phyloP scores from a whole-genome alignment of 2,329 filamentous ascomycete genomes.

The Trichoderma lentiforme region DNA sequence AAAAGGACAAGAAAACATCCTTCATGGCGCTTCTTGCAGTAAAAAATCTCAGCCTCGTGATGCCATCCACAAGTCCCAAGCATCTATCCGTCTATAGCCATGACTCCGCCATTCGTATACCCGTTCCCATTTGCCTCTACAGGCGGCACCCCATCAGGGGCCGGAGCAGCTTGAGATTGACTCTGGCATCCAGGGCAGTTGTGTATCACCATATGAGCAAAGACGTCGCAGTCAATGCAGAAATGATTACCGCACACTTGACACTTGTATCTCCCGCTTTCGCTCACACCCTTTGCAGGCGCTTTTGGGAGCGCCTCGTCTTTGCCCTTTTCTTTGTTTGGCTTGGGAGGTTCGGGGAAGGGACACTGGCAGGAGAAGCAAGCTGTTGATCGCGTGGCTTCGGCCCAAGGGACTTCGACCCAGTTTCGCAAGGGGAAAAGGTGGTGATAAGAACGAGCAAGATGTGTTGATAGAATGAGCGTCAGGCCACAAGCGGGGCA shows the following conservation, averaged over 20 bases:
- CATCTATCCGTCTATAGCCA: constrained; percentile 41
- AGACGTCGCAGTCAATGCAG: constrained; percentile 97
- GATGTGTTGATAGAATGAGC: constrained; percentile 87
- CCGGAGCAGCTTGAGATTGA: neutral
- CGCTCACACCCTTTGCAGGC: constrained; percentile 64
- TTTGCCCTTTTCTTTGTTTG: constrained; percentile 17
- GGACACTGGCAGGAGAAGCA: constrained; percentile 75
- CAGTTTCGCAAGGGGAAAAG: constrained; percentile 88
- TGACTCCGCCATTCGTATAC: constrained; percentile 38
- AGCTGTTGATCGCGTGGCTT: constrained; percentile 58
- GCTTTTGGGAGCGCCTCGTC: constrained; percentile 25
- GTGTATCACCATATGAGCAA: constrained; percentile 89
- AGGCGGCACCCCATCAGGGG: constrained; percentile 19
- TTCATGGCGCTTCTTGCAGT: neutral
- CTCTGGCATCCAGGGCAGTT: constrained; percentile 90
- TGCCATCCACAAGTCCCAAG: neutral
- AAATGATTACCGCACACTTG: constrained; percentile 85
- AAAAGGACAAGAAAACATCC: neutral
- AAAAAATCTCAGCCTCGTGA: no score
- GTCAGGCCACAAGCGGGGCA: constrained; percentile 90
- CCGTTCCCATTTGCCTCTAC: constrained; percentile 32
- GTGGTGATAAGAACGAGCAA: constrained; percentile 91
- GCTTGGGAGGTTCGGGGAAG: constrained; percentile 56
- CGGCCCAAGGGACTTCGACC: constrained; percentile 81
- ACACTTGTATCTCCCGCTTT: constrained; percentile 86